Evolutionary conservation across 352 stramenopile genomes (phyloP), one percentile per base, ranked within the genome.

Genomic region (Globisporangium emineosum): DNA sequence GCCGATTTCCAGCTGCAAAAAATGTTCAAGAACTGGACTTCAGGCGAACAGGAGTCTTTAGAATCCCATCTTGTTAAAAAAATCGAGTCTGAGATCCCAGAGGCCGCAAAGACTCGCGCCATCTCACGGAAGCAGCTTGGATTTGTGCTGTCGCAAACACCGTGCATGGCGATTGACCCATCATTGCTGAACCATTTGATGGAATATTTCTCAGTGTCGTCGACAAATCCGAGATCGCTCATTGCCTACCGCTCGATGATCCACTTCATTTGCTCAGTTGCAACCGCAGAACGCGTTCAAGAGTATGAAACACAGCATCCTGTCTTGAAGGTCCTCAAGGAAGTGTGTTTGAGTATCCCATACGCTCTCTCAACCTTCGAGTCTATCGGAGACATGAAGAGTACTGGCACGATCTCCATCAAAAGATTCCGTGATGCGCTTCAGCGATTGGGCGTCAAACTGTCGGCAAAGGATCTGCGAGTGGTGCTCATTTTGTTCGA

Each of bases 401-500:
- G 62, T 23, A 74, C 66, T 2, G 79, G 81, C 0, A 6, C 27
- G 0, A 78, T 86, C 33, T 76, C 79, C 3, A 69, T 86, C 42
- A 74, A 69, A 37, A 70, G 72, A 30, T 88, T 89, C 53, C 73
- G 65, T 7, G 76, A 88, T 21, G 57, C 58, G 2, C 42, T 90
- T 9, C 33, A 64, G 25, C 71, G 76, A 32, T 60, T 85, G 43
- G 71, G 67, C 2, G 57, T 82, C 12, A 72, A 75, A 10, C 54
- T 88, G 1, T 42, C 66, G 4, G 1, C 66, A 1, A 85, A 78
- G 32, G 76, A 88, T 29, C 33, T 82, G 9, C 77, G 77, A 27
- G 57, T 87, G 2, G 50, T 88, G 10, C 69, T 79, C n/a, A 62
- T 81, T 32, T 69, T 89, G 56, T 77, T 88, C 9, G 79, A 88